A percentile compares a stretch with the other conserved stretches of the same genome.
Evolutionary conservation across 441 rosid genomes (phyloP).

Genomic region (Adansonia madagascariensis): DNA sequence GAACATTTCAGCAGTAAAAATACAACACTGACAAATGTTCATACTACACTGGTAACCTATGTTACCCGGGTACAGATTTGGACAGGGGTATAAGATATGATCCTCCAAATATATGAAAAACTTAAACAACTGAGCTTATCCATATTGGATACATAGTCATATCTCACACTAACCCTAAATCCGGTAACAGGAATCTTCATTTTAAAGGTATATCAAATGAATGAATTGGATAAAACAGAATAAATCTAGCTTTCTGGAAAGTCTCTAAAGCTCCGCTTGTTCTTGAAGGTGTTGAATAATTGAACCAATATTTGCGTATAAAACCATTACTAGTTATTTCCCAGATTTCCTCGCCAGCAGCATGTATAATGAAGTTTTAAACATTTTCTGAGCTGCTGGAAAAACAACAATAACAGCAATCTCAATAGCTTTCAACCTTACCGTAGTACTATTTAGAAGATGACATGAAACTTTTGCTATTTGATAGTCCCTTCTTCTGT

Average conservation of each 20-base stretch:
- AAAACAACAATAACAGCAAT: background rate
- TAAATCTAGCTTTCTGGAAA: background rate
- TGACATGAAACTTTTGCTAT: background rate
- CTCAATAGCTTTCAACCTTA: background rate
- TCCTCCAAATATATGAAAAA: no score
- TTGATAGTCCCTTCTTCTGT: background rate
- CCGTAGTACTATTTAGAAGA: background rate
- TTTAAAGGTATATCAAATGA: background rate
- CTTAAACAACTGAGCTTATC: no score
- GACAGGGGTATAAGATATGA: no score
- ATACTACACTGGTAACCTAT: no score
- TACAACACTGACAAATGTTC: no score
- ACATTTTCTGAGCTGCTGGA: background rate
- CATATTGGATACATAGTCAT: no score
- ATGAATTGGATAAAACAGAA: background rate
- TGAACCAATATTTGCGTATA: background rate
- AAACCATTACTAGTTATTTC: background rate
- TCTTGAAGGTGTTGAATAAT: background rate
- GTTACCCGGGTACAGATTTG: no score
- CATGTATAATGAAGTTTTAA: background rate
- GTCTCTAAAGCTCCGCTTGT: background rate
- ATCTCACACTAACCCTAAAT: no score
- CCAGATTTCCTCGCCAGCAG: background rate
- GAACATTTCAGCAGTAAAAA: no score
- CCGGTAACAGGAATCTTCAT: background rate